These are phyloP conservation scores for Ophiocordyceps sinensis DNA, from an alignment of 2,329 filamentous ascomycete species.

Conservation along the genomic window DNA sequence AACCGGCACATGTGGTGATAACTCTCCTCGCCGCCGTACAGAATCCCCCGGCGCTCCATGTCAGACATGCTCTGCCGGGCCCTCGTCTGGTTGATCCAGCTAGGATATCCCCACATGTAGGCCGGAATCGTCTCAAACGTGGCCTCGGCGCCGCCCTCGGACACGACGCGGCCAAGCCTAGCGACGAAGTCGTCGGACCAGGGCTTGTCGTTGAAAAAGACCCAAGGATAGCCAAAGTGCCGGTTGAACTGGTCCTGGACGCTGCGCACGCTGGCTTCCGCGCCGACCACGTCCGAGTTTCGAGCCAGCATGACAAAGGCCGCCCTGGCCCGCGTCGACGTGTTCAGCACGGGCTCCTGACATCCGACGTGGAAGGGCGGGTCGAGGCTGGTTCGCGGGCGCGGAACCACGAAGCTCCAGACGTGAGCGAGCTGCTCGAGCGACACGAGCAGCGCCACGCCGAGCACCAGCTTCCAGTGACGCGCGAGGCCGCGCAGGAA, in stretches of 20 bases:
- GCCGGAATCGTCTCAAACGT: background rate
- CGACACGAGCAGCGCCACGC: too few species aligned
- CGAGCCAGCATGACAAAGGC: background rate
- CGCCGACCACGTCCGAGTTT: background rate
- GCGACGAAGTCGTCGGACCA: background rate
- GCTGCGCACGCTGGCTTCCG: background rate
- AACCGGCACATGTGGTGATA: conserved; percentile 1
- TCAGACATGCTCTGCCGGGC: background rate
- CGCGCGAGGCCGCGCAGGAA: too few species aligned
- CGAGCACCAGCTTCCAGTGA: too few species aligned
- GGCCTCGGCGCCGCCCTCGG: background rate
- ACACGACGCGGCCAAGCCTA: background rate
- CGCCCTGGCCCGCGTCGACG: background rate
- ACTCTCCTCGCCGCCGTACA: background rate
- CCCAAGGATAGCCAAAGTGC: background rate
- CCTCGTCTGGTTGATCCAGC: background rate
- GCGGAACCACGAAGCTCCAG: background rate
- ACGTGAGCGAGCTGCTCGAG: too few species aligned
- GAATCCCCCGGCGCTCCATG: background rate
- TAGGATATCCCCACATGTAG: background rate
- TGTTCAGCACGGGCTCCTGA: background rate
- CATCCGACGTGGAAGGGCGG: background rate
- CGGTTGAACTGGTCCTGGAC: background rate
- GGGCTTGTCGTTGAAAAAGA: background rate
- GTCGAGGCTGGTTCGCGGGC: background rate